phyloP scores from a whole-genome alignment of 768 basidiomycete species.

The Mycena polygramma region DNA sequence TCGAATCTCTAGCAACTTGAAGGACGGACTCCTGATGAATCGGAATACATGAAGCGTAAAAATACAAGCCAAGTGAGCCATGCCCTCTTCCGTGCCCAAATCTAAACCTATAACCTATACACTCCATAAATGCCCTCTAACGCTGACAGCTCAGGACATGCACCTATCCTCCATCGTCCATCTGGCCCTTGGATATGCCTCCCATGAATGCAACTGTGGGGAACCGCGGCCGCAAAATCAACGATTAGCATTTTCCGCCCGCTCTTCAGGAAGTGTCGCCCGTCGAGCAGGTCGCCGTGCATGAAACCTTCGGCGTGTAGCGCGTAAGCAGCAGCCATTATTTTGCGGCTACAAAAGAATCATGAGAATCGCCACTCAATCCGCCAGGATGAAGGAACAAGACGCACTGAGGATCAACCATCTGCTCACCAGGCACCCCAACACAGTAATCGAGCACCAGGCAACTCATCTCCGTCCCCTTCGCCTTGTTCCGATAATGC shows the following conservation, averaged over 20 bases:
- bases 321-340: conserved; percentile 38
- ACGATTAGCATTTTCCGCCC: conserved; percentile 40
- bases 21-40: no score
- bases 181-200: conserved; percentile 17
- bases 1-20: no score
- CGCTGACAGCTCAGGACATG: conserved; percentile 28
- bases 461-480: conserved; percentile 37
- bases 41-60: neutral
- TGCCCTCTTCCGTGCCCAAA: neutral
- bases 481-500: conserved; percentile 36
- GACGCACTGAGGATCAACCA: conserved; percentile 30
- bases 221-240: conserved; percentile 41
- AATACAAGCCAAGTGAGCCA: conserved; percentile 1
- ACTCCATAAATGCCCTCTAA: conserved; percentile 29
- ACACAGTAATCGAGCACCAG: conserved; percentile 45
- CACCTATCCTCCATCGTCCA: conserved; percentile 12
- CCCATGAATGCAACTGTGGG: conserved; percentile 37
- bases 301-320: conserved; percentile 39
- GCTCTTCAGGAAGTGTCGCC: conserved; percentile 39
- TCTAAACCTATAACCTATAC: neutral
- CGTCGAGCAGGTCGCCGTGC: conserved; percentile 42
- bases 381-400: neutral
- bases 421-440: conserved; percentile 20
- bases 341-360: conserved; percentile 37
- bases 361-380: neutral